Percentiles rank a stretch among this genome's conserved stretches.
Conservation (phyloP, 1,284 basidiomycete species). For the Tilletia indica region DNA sequence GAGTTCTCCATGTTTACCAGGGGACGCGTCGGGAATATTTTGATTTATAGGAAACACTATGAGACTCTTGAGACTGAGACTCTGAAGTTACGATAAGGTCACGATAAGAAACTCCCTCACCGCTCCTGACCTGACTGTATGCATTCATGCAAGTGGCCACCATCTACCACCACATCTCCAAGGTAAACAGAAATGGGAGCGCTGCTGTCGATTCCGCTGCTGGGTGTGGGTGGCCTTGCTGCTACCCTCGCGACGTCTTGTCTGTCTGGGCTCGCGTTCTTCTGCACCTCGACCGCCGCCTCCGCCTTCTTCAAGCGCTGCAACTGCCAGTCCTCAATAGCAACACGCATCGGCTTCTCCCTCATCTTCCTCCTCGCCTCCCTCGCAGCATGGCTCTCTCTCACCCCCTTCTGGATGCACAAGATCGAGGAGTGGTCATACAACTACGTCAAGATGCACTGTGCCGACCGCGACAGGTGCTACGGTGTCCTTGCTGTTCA, state of each 20-base stretch:
- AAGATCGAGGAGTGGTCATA: conserved; percentile 89
- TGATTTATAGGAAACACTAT: no score
- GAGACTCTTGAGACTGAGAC: no score
- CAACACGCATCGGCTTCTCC: conserved; percentile 93
- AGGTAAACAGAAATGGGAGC: conserved; percentile 65
- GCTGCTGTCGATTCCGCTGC: conserved; percentile 79
- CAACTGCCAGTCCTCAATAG: conserved; percentile 98
- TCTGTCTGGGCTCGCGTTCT: conserved; percentile 49
- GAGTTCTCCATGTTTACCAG: no score
- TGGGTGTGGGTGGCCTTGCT: conserved; percentile 74
- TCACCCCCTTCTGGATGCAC: conserved; percentile 80
- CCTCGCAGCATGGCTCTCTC: conserved; percentile 94
- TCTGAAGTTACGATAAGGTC: no score
- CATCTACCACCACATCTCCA: neutral
- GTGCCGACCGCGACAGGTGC: conserved; percentile 74
- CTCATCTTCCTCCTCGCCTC: conserved; percentile 94
- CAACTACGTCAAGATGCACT: conserved; percentile 98
- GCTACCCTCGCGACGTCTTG: conserved; percentile 62
- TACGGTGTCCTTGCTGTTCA: conserved; percentile 98
- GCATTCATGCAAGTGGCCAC: neutral
- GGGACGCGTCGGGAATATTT: no score
- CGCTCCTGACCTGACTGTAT: no score
- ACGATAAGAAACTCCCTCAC: no score
- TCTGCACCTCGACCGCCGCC: conserved; percentile 75
- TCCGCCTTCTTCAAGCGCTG: conserved; percentile 98